Evolutionary conservation across 2,329 filamentous ascomycete genomes (phyloP).

Genomic region (Rhynchosporium graminicola): DNA sequence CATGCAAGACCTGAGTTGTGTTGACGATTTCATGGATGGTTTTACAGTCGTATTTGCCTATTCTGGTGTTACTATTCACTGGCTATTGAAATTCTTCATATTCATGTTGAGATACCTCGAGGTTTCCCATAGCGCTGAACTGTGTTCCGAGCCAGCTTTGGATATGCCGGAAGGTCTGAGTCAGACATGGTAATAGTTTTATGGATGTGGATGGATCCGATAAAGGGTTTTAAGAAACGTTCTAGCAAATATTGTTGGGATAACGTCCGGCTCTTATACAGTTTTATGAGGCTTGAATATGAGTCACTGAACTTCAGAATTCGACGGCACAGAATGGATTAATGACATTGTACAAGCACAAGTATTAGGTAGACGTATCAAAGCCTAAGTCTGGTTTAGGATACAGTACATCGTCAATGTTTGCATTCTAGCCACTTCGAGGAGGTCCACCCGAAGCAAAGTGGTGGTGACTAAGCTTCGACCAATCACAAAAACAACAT

Average conservation of each 20-base stretch:
- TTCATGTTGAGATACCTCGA: constrained; percentile 20
- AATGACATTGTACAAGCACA: neutral
- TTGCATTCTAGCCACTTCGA: constrained; percentile 2
- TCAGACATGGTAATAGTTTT: constrained; percentile 18
- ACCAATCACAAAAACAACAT: neutral
- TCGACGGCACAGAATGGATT: neutral
- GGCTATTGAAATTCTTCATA: too few species aligned
- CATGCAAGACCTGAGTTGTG: constrained; percentile 70
- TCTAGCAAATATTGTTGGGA: neutral
- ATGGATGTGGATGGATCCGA: neutral
- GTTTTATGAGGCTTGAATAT: neutral
- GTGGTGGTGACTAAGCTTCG: neutral
- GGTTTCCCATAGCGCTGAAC: constrained; percentile 34
- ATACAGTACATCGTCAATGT: neutral
- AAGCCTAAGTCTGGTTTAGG: neutral
- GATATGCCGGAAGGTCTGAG: constrained; percentile 25
- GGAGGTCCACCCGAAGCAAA: constrained; percentile 5
- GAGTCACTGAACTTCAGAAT: neutral
- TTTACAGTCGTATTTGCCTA: constrained; percentile 70
- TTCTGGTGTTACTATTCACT: constrained; percentile 21
- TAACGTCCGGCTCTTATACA: neutral
- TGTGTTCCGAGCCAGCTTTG: constrained; percentile 33
- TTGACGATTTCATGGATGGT: constrained; percentile 78
- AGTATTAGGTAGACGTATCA: neutral
- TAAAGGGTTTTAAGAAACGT: neutral